Percentiles rank a stretch among this genome's conserved stretches.
These are phyloP conservation scores for Salvia sclarea DNA, from an alignment of 305 asterid genomes.

Conservation along the genomic window DNA sequence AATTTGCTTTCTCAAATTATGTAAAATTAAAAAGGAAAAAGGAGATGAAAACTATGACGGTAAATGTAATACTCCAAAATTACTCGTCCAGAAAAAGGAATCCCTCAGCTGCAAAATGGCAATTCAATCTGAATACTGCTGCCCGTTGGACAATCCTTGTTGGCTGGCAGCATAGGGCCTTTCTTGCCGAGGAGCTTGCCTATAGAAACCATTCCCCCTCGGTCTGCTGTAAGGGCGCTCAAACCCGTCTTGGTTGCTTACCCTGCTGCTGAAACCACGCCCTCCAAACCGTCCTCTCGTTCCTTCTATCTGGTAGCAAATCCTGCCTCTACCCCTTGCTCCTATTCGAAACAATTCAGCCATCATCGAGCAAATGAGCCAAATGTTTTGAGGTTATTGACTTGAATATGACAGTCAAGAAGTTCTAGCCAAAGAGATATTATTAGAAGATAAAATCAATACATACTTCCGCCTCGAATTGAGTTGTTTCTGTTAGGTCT, in stretches of 20 bases:
- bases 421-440: constrained; percentile 1
- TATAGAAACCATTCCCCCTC: constrained; percentile 62
- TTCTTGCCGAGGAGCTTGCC: constrained; percentile 56
- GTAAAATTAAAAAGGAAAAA: constrained; percentile 8
- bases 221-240: constrained; percentile 60
- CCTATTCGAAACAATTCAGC: constrained; percentile 45
- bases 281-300: constrained; percentile 67
- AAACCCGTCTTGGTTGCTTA: constrained; percentile 45
- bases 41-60: constrained; percentile 31
- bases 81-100: constrained; percentile 30
- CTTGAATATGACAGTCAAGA: not conserved
- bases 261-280: constrained; percentile 51
- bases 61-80: constrained; percentile 40
- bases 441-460: constrained; percentile 3
- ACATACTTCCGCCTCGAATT: constrained; percentile 81
- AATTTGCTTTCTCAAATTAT: constrained; percentile 29
- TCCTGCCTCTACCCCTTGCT: constrained; percentile 79
- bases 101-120: constrained; percentile 25
- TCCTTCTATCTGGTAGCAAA: constrained; percentile 61
- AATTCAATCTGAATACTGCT: constrained; percentile 44
- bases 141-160: constrained; percentile 50
- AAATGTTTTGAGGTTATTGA: not conserved
- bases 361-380: constrained; percentile 16
- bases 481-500: constrained; percentile 74
- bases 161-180: constrained; percentile 44